phyloP scores from a whole-genome alignment of 768 basidiomycete species.

The Cystofilobasidium macerans region DNA sequence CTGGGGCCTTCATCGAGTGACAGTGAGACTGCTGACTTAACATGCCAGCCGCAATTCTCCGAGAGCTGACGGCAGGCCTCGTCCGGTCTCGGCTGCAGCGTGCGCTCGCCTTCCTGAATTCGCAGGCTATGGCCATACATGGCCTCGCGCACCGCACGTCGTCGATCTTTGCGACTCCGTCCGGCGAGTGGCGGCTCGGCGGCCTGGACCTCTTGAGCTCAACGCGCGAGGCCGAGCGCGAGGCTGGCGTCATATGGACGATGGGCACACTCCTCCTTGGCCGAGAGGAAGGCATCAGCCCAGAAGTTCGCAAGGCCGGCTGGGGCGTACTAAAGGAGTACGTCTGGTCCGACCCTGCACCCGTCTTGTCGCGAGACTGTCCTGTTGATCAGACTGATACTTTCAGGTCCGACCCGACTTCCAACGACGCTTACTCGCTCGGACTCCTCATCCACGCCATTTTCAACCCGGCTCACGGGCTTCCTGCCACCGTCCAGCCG shows the following conservation, averaged over 20 bases:
- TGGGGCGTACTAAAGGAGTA: slow-evolving; percentile 78
- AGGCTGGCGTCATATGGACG: slow-evolving; percentile 53
- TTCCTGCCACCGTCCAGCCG: slow-evolving; percentile 50
- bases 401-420: slow-evolving; percentile 50
- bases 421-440: slow-evolving; percentile 75
- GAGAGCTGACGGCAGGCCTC: background rate
- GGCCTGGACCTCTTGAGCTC: slow-evolving; percentile 86
- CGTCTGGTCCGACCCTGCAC: slow-evolving; percentile 28
- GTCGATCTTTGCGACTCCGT: slow-evolving; percentile 78
- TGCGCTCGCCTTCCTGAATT: slow-evolving; percentile 81
- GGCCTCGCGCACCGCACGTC: slow-evolving; percentile 57
- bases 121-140: slow-evolving; percentile 67
- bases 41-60: background rate
- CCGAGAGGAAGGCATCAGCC: slow-evolving; percentile 53
- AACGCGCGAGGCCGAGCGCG: slow-evolving; percentile 51
- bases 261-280: slow-evolving; percentile 54
- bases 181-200: slow-evolving; percentile 93
- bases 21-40: too few relatives aligned
- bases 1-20: slow-evolving; percentile 85
- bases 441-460: slow-evolving; percentile 73
- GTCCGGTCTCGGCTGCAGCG: slow-evolving; percentile 44
- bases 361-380: background rate
- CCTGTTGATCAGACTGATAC: background rate
- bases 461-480: slow-evolving; percentile 73
- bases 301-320: slow-evolving; percentile 79